These are phyloP conservation scores for Aspergillus cristatus DNA, from an alignment of 495 filamentous ascomycete species.

Conservation along the genomic window DNA sequence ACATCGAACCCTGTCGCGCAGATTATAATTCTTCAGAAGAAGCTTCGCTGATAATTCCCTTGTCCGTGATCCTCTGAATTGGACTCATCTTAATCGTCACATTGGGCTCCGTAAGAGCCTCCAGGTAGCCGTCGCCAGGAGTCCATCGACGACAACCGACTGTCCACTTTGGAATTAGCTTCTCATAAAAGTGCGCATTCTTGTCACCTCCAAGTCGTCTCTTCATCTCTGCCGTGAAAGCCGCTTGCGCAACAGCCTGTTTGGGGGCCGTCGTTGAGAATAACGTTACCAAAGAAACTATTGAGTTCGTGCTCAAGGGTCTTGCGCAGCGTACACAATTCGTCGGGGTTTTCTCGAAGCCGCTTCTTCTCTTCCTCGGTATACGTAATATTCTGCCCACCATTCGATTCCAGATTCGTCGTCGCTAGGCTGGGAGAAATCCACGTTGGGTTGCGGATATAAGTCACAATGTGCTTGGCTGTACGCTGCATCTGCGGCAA, in stretches of 20 bases:
- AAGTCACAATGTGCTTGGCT: slow-evolving; percentile 23
- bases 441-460: slow-evolving; percentile 18
- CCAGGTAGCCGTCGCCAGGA: slow-evolving; percentile 34
- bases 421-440: slow-evolving; percentile 12
- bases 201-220: slow-evolving; percentile 8
- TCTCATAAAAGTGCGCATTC: slow-evolving; percentile 19
- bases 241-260: neutral
- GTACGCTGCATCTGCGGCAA: slow-evolving; percentile 43
- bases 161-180: slow-evolving; percentile 37
- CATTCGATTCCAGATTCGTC: neutral
- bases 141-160: slow-evolving; percentile 42
- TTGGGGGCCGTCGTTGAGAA: no score
- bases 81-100: slow-evolving; percentile 15
- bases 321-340: slow-evolving; percentile 3
- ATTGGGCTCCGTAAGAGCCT: slow-evolving; percentile 27
- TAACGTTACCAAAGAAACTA: slow-evolving; percentile 12
- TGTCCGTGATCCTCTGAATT: slow-evolving; percentile 24
- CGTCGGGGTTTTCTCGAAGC: slow-evolving; percentile 1
- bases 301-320: slow-evolving; percentile 2
- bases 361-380: slow-evolving; percentile 19
- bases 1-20: slow-evolving; percentile 45
- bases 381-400: slow-evolving; percentile 18
- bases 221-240: neutral
- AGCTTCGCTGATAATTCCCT: slow-evolving; percentile 24
- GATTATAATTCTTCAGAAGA: slow-evolving; percentile 25